Base-by-base conservation (phyloP, 2,329 filamentous ascomycete species). In the Xenoacremonium recifei region DNA sequence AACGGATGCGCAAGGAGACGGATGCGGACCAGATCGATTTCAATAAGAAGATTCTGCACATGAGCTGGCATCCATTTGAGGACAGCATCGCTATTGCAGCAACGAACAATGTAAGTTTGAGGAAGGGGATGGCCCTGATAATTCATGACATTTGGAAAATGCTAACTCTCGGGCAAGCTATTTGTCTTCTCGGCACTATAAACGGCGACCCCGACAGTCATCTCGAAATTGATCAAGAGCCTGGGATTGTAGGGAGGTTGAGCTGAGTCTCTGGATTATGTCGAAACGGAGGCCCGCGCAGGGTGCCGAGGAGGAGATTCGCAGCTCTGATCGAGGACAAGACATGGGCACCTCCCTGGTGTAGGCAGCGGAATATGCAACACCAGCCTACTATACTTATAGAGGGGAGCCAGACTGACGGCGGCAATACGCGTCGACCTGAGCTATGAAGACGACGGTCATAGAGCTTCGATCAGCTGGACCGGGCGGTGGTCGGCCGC, bases 11-110 rank as follows among this genome's bases (percentile, higher is more conserved):
- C 62, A 97, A 96, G 73, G 93, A 99, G 75, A 99, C 93, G 39
- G 93, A 99, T 68, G 93, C 93, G 44, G 92, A 99, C 68, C 92
- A 97, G 73, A 97, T 97, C 68, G 93, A 99, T 70, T 99, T 97
- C 71, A 97, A 97, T 79, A 99, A 97, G 81, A 99, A 99, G 81
- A 99, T 99, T 60, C 68, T 99, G 64, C 93, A 99, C 68, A 99
- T 99, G 93, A 97, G 92, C 72, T 99, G 93, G 93, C 93, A 99
- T 82, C 93, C 93, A 36, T 96, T 95, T 61, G 93, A 99, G 71
- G 92, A 99, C 72, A 97, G 92, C 73, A 99, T 99, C 71, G 93
- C 93, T 44, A 99, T 99, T 75, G 93, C 93, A 57, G 93, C 93
- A 47, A 99, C 93, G 52, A 99, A 99, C 77, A 99, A 99, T 71